Evolutionary conservation across 108 stramenopile species (phyloP), one percentile per base, ranked within the genome.

Genomic region (Pseudonitzschia delicatissima): DNA sequence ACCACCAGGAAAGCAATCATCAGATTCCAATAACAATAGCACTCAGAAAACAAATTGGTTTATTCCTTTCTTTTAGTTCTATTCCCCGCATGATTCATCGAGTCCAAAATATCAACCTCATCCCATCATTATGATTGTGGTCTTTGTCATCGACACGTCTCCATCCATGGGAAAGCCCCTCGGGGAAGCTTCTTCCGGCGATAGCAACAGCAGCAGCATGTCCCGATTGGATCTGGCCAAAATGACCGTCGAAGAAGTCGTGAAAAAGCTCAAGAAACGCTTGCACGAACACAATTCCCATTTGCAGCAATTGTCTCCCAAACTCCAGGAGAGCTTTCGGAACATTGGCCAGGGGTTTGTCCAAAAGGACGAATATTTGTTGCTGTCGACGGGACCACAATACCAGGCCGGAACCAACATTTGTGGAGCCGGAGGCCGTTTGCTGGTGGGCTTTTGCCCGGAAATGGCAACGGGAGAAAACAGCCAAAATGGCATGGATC

Each of bases 101-200:
- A n/a, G n/a, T n/a, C n/a, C n/a, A n/a, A n/a, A n/a, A n/a, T n/a
- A n/a, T n/a, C n/a, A n/a, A n/a, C n/a, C n/a, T n/a, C n/a, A 23
- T 48, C 45, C 8, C 18, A 55, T 48, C 60, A 83, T 25, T 34
- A 91, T 91, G 90, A 87, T 91, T 59, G 78, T 87, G 5, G 87
- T 88, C 25, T 91, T 91, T 57, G 85, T 91, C 15, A 71, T 91
- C 5, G 90, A 91, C 71, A 91, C 87, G 9, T 91, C 90, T 1
- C 86, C 86, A 1, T 83, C 79, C 55, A 90, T 90, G 89, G 73
- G 79, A 23, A 57, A 67, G 26, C 78, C 62, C 37, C 51, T 67
- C 34, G 68, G 32, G 33, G 66, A 48, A 21, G 55, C 25, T 25
- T 55, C 36, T 7, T 11, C 29, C 32, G 34, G 57, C 15, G 52